Percentiles rank a stretch among this genome's conserved stretches.
Evolutionary conservation across 495 filamentous ascomycete species (phyloP).

Genomic region (Aspergillus haitiensis): DNA sequence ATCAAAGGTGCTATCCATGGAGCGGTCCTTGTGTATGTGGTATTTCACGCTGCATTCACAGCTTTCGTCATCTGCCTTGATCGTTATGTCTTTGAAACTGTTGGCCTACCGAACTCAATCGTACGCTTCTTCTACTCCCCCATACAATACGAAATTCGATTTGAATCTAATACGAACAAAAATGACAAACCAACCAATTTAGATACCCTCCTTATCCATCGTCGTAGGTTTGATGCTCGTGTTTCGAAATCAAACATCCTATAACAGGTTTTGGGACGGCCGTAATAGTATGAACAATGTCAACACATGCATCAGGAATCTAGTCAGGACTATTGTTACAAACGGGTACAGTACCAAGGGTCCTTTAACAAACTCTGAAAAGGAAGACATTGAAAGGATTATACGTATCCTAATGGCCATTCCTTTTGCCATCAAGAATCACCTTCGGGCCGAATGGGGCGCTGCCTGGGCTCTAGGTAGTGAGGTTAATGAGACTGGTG

Average conservation of each 20-base stretch:
- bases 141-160: not conserved
- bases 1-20: conserved; percentile 74
- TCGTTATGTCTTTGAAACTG: conserved; percentile 50
- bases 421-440: conserved; percentile 74
- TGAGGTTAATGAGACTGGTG: conserved; percentile 46
- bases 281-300: conserved; percentile 59
- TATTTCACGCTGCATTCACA: conserved; percentile 63
- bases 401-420: conserved; percentile 66
- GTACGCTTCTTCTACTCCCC: conserved; percentile 35
- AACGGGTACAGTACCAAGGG: conserved; percentile 37
- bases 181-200: not conserved
- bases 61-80: conserved; percentile 64
- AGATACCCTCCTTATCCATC: conserved; percentile 75
- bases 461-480: conserved; percentile 49
- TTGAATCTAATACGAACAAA: not conserved
- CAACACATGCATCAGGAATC: conserved; percentile 61
- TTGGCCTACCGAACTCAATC: conserved; percentile 65
- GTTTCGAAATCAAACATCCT: conserved; percentile 71
- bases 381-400: conserved; percentile 59
- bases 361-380: conserved; percentile 42
- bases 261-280: conserved; percentile 73
- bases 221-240: conserved; percentile 81
- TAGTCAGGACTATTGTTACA: conserved; percentile 58
- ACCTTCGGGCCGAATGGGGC: conserved; percentile 72
- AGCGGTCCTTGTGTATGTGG: conserved; percentile 62